Evolutionary conservation across 1,139 yeast species (phyloP).

Genomic region (Blastobotrys niveus): DNA sequence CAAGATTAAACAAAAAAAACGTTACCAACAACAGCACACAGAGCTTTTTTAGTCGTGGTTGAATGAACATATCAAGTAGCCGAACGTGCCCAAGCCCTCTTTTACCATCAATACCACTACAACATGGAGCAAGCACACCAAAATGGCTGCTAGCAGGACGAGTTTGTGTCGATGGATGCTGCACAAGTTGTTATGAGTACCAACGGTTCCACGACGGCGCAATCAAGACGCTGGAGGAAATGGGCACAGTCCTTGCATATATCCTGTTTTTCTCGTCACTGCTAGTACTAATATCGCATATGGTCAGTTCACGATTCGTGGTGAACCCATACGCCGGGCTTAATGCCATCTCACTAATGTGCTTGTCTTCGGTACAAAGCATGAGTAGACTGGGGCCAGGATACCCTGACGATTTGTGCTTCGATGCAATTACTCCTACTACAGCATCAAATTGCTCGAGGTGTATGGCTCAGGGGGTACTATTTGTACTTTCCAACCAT

Average conservation of each 20-base stretch:
- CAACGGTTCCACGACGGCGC: not conserved
- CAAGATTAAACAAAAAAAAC: not conserved
- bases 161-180: conserved; percentile 9
- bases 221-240: not conserved
- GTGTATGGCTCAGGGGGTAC: conserved; percentile 20
- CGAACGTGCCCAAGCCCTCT: conserved; percentile 8
- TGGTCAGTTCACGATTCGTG: conserved; percentile 18
- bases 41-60: not conserved
- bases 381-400: not conserved
- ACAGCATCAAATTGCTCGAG: conserved; percentile 10
- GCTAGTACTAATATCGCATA: conserved; percentile 17
- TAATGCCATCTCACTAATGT: conserved; percentile 19
- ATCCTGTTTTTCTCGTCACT: conserved; percentile 16
- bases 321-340: conserved; percentile 21
- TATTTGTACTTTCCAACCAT: conserved; percentile 19
- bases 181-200: conserved; percentile 6
- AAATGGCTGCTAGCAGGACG: conserved; percentile 1
- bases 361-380: conserved; percentile 3
- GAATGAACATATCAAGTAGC: not conserved
- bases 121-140: not conserved
- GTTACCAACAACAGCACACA: not conserved
- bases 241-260: not conserved
- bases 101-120: conserved; percentile 7
- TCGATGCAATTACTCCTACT: conserved; percentile 13
- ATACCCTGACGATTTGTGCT: conserved; percentile 3